Conservation (phyloP, 2,329 filamentous ascomycete genomes). For the Fusarium coffeatum region DNA sequence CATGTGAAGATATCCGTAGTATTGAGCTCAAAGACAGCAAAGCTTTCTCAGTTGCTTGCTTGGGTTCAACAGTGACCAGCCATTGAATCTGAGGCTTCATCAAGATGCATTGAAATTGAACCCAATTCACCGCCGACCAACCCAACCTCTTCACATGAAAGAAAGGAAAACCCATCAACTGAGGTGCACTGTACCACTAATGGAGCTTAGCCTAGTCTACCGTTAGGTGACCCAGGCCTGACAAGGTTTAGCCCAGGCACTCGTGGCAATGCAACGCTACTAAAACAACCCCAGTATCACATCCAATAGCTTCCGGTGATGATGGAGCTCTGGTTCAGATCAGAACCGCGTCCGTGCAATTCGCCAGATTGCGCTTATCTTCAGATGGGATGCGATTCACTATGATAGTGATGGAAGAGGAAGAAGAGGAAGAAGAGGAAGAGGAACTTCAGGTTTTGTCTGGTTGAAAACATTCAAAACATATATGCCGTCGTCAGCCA, state of each 20-base stretch:
- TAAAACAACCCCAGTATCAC: slow-evolving; percentile 33
- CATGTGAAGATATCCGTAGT: neutral
- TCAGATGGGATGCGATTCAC: neutral
- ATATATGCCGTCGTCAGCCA: slow-evolving; percentile 3
- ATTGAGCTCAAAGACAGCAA: neutral
- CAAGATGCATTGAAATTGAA: neutral
- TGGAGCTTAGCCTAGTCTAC: neutral
- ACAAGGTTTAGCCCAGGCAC: slow-evolving; percentile 34
- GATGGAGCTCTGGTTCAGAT: slow-evolving; percentile 8
- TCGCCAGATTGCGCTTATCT: slow-evolving; percentile 13
- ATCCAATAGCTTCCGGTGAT: slow-evolving; percentile 31
- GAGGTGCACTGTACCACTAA: neutral
- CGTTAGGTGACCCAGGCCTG: slow-evolving; percentile 15
- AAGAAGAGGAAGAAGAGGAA: neutral
- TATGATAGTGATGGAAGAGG: neutral
- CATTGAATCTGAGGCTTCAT: neutral
- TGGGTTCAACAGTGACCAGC: neutral
- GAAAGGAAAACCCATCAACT: neutral
- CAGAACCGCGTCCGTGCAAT: slow-evolving; percentile 5
- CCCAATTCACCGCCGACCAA: slow-evolving; percentile 15
- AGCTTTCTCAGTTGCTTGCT: neutral
- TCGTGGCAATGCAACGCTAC: slow-evolving; percentile 37
- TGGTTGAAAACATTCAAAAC: neutral
- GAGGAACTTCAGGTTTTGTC: neutral
- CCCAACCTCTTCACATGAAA: slow-evolving; percentile 8